A percentile compares a stretch with the other conserved stretches of the same genome.
Evolutionary conservation across 169 alveolate species (phyloP).

Genomic region (Plasmodium billcollinsi): DNA sequence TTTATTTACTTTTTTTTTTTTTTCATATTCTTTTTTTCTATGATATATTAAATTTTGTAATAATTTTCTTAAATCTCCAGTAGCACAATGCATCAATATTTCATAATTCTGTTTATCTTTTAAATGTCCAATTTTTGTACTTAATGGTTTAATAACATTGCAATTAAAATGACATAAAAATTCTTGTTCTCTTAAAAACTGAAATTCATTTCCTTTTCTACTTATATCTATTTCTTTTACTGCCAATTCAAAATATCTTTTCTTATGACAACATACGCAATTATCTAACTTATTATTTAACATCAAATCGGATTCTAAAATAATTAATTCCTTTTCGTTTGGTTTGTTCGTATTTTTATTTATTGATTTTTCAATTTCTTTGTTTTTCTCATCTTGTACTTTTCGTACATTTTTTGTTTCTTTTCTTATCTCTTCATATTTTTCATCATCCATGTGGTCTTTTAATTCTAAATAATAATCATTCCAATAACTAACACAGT

Average conservation of each 20-base stretch:
- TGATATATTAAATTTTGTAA: constrained; percentile 66
- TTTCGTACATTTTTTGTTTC: not conserved
- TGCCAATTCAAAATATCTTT: constrained; percentile 56
- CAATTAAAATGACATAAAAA: constrained; percentile 84
- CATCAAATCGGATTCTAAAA: not conserved
- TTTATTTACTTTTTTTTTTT: constrained; percentile 67
- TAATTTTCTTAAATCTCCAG: constrained; percentile 81
- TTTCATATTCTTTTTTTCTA: constrained; percentile 73
- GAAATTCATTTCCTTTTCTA: constrained; percentile 73
- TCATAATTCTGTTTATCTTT: constrained; percentile 77
- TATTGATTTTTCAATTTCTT: not conserved
- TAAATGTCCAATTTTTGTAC: constrained; percentile 76
- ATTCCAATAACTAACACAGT: too few relatives aligned
- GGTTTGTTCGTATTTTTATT: not conserved
- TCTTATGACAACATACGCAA: constrained; percentile 43
- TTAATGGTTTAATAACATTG: constrained; percentile 83
- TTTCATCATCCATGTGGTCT: too few relatives aligned
- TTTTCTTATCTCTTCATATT: too few relatives aligned
- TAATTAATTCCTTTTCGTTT: not conserved
- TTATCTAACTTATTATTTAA: constrained; percentile 18
- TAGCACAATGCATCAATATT: constrained; percentile 85
- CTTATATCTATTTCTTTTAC: constrained; percentile 73
- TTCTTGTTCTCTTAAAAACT: constrained; percentile 86
- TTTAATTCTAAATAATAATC: too few relatives aligned
- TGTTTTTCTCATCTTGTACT: not conserved